These are phyloP conservation scores for Chlamydomonas asymmetrica DNA, from an alignment of 139 green algal genomes.

Conservation along the genomic window DNA sequence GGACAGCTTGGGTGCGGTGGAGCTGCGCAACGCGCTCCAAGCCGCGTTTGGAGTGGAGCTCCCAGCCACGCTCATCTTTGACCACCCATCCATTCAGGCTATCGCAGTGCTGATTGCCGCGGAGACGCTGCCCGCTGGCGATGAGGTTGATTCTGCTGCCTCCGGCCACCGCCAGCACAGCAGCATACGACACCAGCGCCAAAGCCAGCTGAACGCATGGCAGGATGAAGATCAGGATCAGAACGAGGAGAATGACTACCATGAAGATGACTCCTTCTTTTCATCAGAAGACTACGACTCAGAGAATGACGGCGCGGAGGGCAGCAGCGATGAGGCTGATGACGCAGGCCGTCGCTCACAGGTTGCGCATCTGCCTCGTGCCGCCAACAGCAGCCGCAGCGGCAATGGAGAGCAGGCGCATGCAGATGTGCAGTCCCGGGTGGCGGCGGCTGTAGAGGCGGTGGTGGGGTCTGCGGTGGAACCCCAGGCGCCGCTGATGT, in stretches of 20 bases:
- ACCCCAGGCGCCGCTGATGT: conserved; percentile 70
- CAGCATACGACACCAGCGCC: background rate
- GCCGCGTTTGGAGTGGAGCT: conserved; percentile 61
- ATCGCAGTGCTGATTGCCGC: conserved; percentile 33
- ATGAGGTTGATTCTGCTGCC: background rate
- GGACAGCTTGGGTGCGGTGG: conserved; percentile 75
- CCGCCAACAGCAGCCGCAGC: too few relatives aligned
- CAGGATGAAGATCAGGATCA: background rate
- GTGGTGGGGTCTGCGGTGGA: conserved; percentile 45
- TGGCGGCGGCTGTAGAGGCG: background rate
- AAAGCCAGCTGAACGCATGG: background rate
- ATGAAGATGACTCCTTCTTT: too few relatives aligned
- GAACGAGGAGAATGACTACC: background rate
- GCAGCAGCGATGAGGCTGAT: too few relatives aligned
- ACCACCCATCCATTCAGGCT: conserved; percentile 68
- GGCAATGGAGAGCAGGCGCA: background rate
- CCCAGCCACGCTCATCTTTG: conserved; percentile 78
- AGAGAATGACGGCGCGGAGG: too few relatives aligned
- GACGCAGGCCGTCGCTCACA: too few relatives aligned
- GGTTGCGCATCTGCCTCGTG: too few relatives aligned
- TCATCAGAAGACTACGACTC: too few relatives aligned
- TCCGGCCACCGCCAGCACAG: background rate
- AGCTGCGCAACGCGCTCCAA: conserved; percentile 78
- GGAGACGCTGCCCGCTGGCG: background rate
- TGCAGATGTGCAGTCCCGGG: background rate